Conservation (phyloP, 2,329 filamentous ascomycete species). For the Hansfordia pulvinata region DNA sequence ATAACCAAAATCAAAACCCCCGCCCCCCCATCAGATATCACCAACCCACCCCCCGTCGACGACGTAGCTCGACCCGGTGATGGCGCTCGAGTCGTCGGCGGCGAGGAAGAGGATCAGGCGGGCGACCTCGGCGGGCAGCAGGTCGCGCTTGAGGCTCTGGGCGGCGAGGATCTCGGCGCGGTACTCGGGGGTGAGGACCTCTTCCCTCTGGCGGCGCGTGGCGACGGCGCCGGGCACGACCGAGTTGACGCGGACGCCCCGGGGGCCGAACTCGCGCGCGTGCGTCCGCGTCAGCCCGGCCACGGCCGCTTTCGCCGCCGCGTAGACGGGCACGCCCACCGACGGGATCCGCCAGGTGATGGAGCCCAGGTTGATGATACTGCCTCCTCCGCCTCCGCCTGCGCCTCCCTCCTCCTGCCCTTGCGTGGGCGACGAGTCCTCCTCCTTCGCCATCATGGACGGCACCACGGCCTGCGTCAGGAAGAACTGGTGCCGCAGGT, state of each 20-base stretch:
- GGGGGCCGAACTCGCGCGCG: conserved; percentile 20
- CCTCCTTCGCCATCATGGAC: conserved; percentile 14
- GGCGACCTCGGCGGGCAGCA: conserved; percentile 28
- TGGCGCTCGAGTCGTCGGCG: conserved; percentile 29
- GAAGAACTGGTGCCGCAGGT: conserved; percentile 29
- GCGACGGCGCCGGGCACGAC: conserved; percentile 34
- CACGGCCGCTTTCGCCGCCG: conserved; percentile 23
- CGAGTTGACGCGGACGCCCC: conserved; percentile 28
- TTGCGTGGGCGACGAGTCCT: too few species aligned
- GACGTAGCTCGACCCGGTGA: conserved; percentile 27
- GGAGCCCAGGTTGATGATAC: conserved; percentile 26
- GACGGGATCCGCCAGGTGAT: conserved; percentile 23
- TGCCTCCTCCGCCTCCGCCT: too few species aligned
- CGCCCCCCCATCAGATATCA: too few species aligned
- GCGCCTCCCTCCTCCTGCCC: too few species aligned
- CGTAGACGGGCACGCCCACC: conserved; percentile 18
- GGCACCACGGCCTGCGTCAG: conserved; percentile 23
- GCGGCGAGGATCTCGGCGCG: conserved; percentile 19
- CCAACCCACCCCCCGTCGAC: conserved; percentile 21
- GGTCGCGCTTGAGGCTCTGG: conserved; percentile 27
- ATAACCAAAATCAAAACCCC: too few species aligned
- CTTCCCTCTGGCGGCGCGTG: conserved; percentile 27
- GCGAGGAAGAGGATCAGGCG: conserved; percentile 29
- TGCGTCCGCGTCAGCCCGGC: conserved; percentile 23
- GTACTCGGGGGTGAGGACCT: conserved; percentile 27